Evolutionary conservation across 2,329 filamentous ascomycete genomes (phyloP), one percentile per base, ranked within the genome.

Genomic region (Colletotrichum endophyticum): DNA sequence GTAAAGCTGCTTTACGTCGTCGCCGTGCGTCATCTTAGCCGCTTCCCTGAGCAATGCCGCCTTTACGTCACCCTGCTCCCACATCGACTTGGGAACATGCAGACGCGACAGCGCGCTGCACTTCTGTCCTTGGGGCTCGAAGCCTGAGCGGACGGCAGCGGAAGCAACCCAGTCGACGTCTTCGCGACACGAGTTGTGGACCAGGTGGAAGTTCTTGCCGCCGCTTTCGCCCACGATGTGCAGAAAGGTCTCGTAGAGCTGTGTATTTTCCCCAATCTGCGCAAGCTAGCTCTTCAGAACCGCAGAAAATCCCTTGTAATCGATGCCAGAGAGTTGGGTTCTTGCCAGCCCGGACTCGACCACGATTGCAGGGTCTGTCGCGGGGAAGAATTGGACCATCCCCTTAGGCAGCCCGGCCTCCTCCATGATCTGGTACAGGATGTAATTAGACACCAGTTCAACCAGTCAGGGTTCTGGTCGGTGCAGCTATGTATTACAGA

Each of bases 171-270:
- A 70, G n/a, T 70, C 49, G 0, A 70, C 66, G 49, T 70, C 66
- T 28, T 59, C 66, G 5, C 28, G 16, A 34, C 66, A 70, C 11
- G 66, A 70, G 53, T 70, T 70, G 28, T 70, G 66, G 44, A 70
- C 66, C 6, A 70, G 49, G 30, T 70, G 66, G 49, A 70, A 70
- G 66, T 70, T 70, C 28, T 70, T 70, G 66, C 66, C 66, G 66
- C 66, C 66, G 66, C 66, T 61, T 30, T 70, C 66, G 28, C 66
- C 66, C 3, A 61, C 66, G 8, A 70, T 56, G 0, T 49, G 56
- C 2, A 25, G 56, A 19, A 59, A 59, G 13, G 56, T 28, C 56
- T 59, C 19, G 56, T 59, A 59, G 3, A 59, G 0, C 3, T 59
- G 13, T 28, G 56, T 9, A 0, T 28, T 28, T 2, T 0, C 0